Percentiles rank a stretch among this genome's conserved stretches.
phyloP scores from a whole-genome alignment of 345 rosid species.

The Salix dunnii region DNA sequence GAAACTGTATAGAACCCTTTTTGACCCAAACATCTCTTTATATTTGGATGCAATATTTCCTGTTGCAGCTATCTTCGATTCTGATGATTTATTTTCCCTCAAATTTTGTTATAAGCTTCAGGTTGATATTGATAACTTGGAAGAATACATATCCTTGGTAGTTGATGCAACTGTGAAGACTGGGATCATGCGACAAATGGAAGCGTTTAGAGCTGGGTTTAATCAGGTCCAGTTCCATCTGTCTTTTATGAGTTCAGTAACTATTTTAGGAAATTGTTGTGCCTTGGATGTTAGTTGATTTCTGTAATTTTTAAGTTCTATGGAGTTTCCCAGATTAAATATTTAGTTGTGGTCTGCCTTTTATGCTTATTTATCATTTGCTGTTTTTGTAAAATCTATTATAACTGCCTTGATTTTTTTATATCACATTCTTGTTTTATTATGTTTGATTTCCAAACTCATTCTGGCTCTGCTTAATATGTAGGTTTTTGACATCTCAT shows the following conservation, averaged over 20 bases:
- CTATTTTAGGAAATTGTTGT: not conserved
- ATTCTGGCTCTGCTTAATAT: conserved; percentile 4
- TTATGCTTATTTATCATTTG: not conserved
- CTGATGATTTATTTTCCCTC: not conserved
- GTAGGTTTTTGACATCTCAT: conserved; percentile 90
- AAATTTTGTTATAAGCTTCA: conserved; percentile 24
- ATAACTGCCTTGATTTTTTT: not conserved
- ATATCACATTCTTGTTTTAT: not conserved
- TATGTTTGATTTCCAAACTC: not conserved
- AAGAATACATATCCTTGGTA: conserved; percentile 76
- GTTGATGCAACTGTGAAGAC: conserved; percentile 90
- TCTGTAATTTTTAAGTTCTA: not conserved
- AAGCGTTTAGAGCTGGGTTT: conserved; percentile 92
- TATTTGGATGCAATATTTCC: not conserved
- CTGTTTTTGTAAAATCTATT: not conserved
- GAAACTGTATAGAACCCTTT: conserved; percentile 49
- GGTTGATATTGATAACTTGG: conserved; percentile 80
- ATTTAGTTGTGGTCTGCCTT: not conserved
- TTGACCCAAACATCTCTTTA: not conserved
- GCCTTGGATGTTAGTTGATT: not conserved
- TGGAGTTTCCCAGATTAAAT: not conserved
- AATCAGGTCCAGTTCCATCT: conserved; percentile 66
- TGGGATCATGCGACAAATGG: conserved; percentile 76
- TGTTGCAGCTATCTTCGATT: not conserved
- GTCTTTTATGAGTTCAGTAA: not conserved